phyloP scores from a whole-genome alignment of 768 basidiomycete species.

The Suillus sp. region DNA sequence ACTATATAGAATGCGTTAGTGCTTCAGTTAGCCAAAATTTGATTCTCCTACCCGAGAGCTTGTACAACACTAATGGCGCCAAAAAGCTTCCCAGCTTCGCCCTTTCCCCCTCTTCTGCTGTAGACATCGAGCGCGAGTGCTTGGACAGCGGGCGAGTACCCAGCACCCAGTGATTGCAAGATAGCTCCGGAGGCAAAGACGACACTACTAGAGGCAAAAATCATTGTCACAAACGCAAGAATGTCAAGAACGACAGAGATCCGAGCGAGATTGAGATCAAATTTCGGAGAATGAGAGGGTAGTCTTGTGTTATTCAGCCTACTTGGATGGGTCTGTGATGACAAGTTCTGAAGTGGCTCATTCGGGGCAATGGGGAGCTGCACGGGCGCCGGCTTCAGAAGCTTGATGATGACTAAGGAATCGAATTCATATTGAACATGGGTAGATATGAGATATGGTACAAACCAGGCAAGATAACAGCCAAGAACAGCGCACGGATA shows the following conservation, averaged over 20 bases:
- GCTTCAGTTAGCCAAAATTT: background rate
- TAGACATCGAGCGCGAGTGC: conserved; percentile 74
- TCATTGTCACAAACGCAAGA: conserved; percentile 51
- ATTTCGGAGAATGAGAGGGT: conserved; percentile 42
- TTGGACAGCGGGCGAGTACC: conserved; percentile 66
- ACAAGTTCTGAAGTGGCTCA: conserved; percentile 21
- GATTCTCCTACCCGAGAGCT: conserved; percentile 54
- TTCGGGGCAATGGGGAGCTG: conserved; percentile 18
- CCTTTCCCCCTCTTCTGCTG: conserved; percentile 46
- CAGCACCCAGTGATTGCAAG: conserved; percentile 59
- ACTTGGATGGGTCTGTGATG: conserved; percentile 13
- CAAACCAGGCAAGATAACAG: conserved; percentile 63
- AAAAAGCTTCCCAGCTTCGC: conserved; percentile 74
- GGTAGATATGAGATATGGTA: conserved; percentile 9
- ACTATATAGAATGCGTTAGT: conserved; percentile 35
- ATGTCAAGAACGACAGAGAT: conserved; percentile 61
- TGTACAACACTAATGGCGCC: conserved; percentile 79
- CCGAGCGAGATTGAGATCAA: conserved; percentile 74
- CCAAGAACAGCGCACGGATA: conserved; percentile 55
- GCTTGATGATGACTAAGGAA: conserved; percentile 53
- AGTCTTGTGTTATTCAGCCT: conserved; percentile 5
- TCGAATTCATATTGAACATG: background rate
- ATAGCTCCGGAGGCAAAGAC: conserved; percentile 54
- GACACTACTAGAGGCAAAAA: conserved; percentile 44
- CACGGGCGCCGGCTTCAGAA: conserved; percentile 46